Conservation (phyloP, 2,329 filamentous ascomycete genomes). For the Pseudonectria foliicola region DNA sequence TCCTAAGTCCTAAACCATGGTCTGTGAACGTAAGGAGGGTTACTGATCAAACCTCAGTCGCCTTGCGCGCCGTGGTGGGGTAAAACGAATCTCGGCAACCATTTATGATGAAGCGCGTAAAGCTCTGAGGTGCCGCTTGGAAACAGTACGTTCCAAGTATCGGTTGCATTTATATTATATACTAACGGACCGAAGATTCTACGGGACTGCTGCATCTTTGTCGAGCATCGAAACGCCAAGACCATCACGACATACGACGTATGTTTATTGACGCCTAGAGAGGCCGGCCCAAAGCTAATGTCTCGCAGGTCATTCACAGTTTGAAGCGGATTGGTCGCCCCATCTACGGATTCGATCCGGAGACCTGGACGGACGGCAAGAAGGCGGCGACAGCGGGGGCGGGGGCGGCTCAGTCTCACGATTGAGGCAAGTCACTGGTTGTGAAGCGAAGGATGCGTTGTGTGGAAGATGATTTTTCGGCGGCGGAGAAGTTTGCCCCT, state of each 20-base stretch:
- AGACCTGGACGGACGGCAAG: conserved; percentile 20
- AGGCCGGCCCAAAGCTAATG: conserved; percentile 7
- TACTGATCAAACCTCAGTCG: conserved; percentile 39
- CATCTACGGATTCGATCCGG: conserved; percentile 51
- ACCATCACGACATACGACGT: conserved; percentile 59
- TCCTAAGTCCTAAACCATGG: no score
- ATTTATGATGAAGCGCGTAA: conserved; percentile 58
- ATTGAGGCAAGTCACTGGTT: no score
- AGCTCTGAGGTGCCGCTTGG: conserved; percentile 44
- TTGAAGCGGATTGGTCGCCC: conserved; percentile 42
- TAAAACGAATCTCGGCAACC: conserved; percentile 60
- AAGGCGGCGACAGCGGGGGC: no score
- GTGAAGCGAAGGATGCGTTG: no score
- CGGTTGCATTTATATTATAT: not conserved
- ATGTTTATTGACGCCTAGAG: conserved; percentile 20
- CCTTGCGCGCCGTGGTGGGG: conserved; percentile 66
- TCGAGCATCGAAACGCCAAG: conserved; percentile 49
- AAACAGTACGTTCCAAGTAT: conserved; percentile 30
- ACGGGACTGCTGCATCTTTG: conserved; percentile 38
- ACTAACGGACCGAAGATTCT: conserved; percentile 40
- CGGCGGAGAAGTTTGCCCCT: no score
- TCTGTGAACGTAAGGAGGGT: no score
- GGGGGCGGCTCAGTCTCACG: no score
- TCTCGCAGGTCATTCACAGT: conserved; percentile 46
- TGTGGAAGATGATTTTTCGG: no score